phyloP scores from a whole-genome alignment of 345 rosid species.

The Garcia nutans region DNA sequence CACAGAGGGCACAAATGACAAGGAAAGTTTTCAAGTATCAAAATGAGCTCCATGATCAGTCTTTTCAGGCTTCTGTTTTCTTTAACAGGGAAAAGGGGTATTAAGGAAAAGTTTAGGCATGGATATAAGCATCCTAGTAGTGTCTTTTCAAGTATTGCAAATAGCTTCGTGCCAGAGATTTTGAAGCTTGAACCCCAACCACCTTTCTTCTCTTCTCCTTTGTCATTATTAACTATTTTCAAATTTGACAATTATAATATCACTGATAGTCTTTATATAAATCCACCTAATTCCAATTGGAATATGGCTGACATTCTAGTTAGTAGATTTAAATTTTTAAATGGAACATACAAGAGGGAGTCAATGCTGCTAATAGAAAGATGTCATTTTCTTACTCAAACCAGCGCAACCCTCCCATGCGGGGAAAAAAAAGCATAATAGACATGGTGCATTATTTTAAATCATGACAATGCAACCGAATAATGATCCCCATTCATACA shows the following conservation, averaged over 20 bases:
- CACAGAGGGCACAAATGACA: neutral
- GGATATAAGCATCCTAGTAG: too few species aligned
- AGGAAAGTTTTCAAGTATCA: neutral
- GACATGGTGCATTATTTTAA: neutral
- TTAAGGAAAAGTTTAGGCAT: too few species aligned
- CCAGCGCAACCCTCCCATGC: neutral
- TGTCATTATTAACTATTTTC: too few species aligned
- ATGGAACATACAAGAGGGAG: neutral
- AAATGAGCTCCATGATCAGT: neutral
- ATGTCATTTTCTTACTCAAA: neutral
- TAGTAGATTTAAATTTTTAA: too few species aligned
- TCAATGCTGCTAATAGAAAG: neutral
- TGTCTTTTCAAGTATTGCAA: too few species aligned
- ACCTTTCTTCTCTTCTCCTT: too few species aligned
- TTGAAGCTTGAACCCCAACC: too few species aligned
- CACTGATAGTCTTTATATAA: too few species aligned
- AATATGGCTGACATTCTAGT: too few species aligned
- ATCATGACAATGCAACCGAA: neutral
- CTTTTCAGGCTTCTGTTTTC: neutral
- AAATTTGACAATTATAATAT: too few species aligned
- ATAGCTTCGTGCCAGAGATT: too few species aligned
- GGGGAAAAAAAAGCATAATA: neutral
- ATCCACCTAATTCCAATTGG: too few species aligned
- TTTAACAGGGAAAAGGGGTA: neutral
- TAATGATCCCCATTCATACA: neutral